These are phyloP conservation scores for Basipetospora chlamydospora DNA, from an alignment of 2,329 filamentous ascomycete species.

Conservation along the genomic window DNA sequence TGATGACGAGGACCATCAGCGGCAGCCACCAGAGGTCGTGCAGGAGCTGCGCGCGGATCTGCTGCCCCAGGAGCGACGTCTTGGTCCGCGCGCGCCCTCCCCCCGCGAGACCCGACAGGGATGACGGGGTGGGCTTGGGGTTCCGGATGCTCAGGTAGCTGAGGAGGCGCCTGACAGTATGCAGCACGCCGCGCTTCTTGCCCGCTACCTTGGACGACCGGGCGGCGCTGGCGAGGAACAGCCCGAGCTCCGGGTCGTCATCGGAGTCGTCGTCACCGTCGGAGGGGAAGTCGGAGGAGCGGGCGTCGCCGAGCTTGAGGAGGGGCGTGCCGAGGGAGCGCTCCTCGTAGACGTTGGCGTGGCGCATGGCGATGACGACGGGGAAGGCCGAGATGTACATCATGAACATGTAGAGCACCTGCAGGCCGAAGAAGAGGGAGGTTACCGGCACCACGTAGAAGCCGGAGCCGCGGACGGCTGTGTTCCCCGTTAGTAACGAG, in stretches of 20 bases:
- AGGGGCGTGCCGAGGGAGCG: slow-evolving; percentile 25
- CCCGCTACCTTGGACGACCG: not conserved
- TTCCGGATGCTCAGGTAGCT: not conserved
- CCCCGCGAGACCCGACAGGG: not conserved
- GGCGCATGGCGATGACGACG: slow-evolving; percentile 47
- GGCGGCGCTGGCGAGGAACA: slow-evolving; percentile 1
- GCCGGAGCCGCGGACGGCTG: slow-evolving; percentile 48
- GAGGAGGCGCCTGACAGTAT: not conserved
- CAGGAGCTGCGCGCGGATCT: slow-evolving; percentile 49
- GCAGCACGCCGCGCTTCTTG: not conserved
- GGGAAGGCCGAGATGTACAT: slow-evolving; percentile 55
- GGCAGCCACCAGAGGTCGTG: slow-evolving; percentile 55
- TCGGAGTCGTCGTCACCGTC: slow-evolving; percentile 1
- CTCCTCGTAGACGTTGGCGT: slow-evolving; percentile 61
- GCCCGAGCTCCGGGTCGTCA: slow-evolving; percentile 7
- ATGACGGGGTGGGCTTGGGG: not conserved
- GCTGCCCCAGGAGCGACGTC: slow-evolving; percentile 35
- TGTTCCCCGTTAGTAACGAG: not conserved
- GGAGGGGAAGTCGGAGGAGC: too few relatives aligned
- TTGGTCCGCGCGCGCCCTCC: slow-evolving; percentile 19
- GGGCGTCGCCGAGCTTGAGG: slow-evolving; percentile 10
- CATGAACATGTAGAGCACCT: slow-evolving; percentile 47
- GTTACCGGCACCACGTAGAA: slow-evolving; percentile 51
- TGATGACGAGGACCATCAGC: slow-evolving; percentile 43
- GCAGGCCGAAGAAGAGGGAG: slow-evolving; percentile 38